Conservation (phyloP, 1,284 basidiomycete species). For the Cryptococcus sp. region DNA sequence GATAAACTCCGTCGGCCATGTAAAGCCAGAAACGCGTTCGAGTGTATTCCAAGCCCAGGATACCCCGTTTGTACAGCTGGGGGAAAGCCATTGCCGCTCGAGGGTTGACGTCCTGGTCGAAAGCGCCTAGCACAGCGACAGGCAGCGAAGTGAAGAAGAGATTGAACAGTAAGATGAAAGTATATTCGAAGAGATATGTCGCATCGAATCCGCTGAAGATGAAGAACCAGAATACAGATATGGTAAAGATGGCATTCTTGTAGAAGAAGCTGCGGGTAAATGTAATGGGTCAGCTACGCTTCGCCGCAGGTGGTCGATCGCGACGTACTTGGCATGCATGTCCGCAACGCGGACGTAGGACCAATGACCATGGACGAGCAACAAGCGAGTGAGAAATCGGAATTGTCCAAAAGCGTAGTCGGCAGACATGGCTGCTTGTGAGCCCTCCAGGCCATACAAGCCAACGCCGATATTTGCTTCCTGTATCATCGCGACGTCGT, state of each 20-base stretch:
- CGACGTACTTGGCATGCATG: slow-evolving; percentile 76
- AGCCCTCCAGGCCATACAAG: slow-evolving; percentile 90
- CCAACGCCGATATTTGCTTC: slow-evolving; percentile 97
- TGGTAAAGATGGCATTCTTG: slow-evolving; percentile 64
- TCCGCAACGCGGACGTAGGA: slow-evolving; percentile 95
- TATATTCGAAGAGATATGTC: slow-evolving; percentile 95
- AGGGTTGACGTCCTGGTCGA: slow-evolving; percentile 94
- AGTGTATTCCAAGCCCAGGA: slow-evolving; percentile 90
- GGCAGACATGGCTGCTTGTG: slow-evolving; percentile 97
- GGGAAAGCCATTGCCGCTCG: slow-evolving; percentile 88
- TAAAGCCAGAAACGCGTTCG: slow-evolving; percentile 89
- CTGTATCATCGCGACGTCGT: slow-evolving; percentile 67
- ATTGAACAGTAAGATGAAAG: slow-evolving; percentile 87
- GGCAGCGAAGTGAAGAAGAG: slow-evolving; percentile 91
- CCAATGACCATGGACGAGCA: slow-evolving; percentile 95
- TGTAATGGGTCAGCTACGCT: background rate
- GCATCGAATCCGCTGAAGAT: slow-evolving; percentile 91
- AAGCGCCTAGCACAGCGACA: slow-evolving; percentile 86
- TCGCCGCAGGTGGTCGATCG: background rate
- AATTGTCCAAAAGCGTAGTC: slow-evolving; percentile 99
- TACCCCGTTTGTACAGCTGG: slow-evolving; percentile 89
- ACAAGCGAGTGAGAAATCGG: slow-evolving; percentile 84
- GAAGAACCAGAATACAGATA: slow-evolving; percentile 92
- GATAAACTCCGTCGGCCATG: slow-evolving; percentile 92
- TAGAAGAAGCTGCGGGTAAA: slow-evolving; percentile 73